phyloP scores from a whole-genome alignment of 1,284 basidiomycete species.

The Ustilago hordei region DNA sequence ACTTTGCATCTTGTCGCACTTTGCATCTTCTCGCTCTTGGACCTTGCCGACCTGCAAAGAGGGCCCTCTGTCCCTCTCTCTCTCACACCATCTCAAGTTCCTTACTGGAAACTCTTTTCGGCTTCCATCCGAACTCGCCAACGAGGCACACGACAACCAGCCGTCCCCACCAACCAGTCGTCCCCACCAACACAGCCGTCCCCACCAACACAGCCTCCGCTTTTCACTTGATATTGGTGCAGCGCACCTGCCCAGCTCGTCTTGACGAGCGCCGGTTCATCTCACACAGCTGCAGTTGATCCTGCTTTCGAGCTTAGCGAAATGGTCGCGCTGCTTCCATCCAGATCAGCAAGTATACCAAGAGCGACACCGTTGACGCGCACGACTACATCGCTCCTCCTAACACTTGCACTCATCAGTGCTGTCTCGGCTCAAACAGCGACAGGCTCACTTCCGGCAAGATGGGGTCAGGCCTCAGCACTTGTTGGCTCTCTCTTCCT shows the following conservation, averaged over 20 bases:
- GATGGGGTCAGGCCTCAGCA: constrained; percentile 64
- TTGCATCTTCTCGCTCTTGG: constrained; percentile 12
- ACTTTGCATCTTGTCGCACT: constrained; percentile 10
- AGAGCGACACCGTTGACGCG: background rate
- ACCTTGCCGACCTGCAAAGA: constrained; percentile 15
- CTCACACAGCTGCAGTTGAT: constrained; percentile 6
- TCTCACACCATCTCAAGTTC: constrained; percentile 7
- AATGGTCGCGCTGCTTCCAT: constrained; percentile 7
- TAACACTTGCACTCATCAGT: constrained; percentile 14
- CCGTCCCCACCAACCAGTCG: background rate
- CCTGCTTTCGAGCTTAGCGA: background rate
- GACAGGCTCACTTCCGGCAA: constrained; percentile 10
- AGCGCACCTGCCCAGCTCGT: constrained; percentile 24
- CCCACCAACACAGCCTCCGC: constrained; percentile 25
- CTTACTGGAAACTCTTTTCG: background rate
- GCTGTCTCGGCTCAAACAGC: constrained; percentile 25
- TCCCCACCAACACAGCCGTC: background rate
- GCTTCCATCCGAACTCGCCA: constrained; percentile 1
- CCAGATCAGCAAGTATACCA: background rate
- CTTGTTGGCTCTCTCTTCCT: constrained; percentile 49
- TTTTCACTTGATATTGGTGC: constrained; percentile 43
- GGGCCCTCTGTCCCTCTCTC: constrained; percentile 2
- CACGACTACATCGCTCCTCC: background rate
- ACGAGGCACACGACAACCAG: background rate
- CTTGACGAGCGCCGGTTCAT: constrained; percentile 33